Conservation (phyloP, 2,329 filamentous ascomycete genomes). For the Aspergillus chevalieri region DNA sequence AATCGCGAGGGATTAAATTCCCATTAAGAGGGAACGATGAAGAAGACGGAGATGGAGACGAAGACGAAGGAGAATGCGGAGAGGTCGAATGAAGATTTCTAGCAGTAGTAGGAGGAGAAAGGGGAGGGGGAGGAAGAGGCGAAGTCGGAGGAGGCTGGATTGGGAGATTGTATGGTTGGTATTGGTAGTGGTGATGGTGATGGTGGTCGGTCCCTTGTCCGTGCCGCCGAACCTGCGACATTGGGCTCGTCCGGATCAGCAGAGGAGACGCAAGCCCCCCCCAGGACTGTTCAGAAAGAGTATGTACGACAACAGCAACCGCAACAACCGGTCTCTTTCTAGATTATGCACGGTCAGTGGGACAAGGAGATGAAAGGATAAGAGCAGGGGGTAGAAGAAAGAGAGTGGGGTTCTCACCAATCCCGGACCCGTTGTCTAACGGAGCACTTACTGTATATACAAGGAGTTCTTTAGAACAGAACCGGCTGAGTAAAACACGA, state of each 20-base stretch:
- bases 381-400: neutral
- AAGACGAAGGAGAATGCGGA: neutral
- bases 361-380: neutral
- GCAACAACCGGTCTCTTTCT: too few relatives aligned
- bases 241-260: neutral
- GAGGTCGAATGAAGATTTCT: neutral
- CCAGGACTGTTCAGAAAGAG: too few relatives aligned
- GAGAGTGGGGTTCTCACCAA: too few relatives aligned
- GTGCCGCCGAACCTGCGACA: neutral
- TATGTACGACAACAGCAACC: too few relatives aligned
- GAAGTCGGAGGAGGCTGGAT: slow-evolving; percentile 2
- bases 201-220: neutral
- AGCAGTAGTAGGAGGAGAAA: slow-evolving; percentile 2
- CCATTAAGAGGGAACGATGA: slow-evolving; percentile 2
- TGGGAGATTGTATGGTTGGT: neutral
- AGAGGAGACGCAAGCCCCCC: neutral
- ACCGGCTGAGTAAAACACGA: too few relatives aligned
- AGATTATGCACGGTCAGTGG: neutral
- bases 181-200: neutral
- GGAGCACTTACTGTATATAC: neutral
- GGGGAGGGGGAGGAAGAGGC: slow-evolving; percentile 4
- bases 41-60: neutral
- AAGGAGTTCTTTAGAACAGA: neutral
- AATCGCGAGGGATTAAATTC: slow-evolving; percentile 32
- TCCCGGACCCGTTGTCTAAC: neutral